Evolutionary conservation across 495 filamentous ascomycete genomes (phyloP).

Genomic region (Trichoderma asperelloides): DNA sequence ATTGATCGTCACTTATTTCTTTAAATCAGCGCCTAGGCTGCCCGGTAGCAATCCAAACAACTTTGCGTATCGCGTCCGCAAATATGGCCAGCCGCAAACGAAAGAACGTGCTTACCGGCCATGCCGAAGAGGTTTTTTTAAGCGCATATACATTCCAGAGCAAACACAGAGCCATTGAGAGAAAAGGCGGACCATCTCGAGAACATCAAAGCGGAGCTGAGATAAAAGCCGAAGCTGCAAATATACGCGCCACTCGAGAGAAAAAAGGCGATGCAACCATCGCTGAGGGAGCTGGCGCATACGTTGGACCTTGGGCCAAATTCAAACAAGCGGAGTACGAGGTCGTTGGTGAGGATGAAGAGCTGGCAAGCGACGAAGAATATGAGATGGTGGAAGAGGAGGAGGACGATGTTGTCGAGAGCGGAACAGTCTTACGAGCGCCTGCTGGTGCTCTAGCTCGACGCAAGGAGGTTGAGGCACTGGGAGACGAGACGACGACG

Average conservation of each 20-base stretch:
- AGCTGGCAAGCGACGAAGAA: constrained; percentile 68
- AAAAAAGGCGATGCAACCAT: constrained; percentile 74
- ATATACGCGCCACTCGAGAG: constrained; percentile 62
- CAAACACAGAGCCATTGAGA: constrained; percentile 68
- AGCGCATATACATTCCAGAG: constrained; percentile 81
- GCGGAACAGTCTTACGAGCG: constrained; percentile 41
- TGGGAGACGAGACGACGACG: constrained; percentile 67
- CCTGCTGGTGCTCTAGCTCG: constrained; percentile 48
- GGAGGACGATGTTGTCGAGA: constrained; percentile 44
- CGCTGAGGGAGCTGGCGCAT: constrained; percentile 76
- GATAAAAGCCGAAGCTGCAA: constrained; percentile 58
- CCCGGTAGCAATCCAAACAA: too few species aligned
- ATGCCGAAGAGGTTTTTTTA: constrained; percentile 77
- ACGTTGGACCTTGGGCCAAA: constrained; percentile 89
- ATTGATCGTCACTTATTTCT: too few species aligned
- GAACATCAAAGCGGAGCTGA: constrained; percentile 29
- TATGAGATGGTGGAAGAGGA: constrained; percentile 53
- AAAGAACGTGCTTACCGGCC: constrained; percentile 86
- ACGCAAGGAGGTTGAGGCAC: constrained; percentile 46
- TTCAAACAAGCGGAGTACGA: constrained; percentile 64
- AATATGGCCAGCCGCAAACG: constrained; percentile 55
- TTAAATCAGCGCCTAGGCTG: too few species aligned
- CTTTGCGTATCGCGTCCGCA: too few species aligned
- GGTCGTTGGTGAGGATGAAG: constrained; percentile 44
- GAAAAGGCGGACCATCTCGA: constrained; percentile 34